Evolutionary conservation across 1,284 basidiomycete genomes (phyloP).

Genomic region (Boletus semigastroideus): DNA sequence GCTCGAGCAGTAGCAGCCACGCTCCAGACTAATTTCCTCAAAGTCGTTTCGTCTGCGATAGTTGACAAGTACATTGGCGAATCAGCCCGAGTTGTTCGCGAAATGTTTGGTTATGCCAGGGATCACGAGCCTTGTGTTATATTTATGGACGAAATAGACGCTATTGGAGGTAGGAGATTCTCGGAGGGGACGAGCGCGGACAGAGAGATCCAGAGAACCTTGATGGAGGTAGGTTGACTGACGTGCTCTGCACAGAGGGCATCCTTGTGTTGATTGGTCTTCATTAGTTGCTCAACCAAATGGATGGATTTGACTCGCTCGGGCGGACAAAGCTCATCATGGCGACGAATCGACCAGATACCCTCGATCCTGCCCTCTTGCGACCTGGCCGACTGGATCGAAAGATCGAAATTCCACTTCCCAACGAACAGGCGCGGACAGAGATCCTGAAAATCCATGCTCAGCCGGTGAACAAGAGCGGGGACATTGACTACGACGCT

Average conservation of each 20-base stretch:
- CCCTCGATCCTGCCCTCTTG: slow-evolving; percentile 94
- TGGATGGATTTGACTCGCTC: slow-evolving; percentile 99
- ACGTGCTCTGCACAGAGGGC: background rate
- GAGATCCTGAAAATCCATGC: slow-evolving; percentile 99
- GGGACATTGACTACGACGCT: slow-evolving; percentile 95
- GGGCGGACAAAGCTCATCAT: slow-evolving; percentile 98
- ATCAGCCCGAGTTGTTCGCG: slow-evolving; percentile 89
- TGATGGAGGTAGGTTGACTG: slow-evolving; percentile 82
- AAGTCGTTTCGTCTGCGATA: slow-evolving; percentile 98
- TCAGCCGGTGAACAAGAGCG: slow-evolving; percentile 91
- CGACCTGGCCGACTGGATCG: slow-evolving; percentile 95
- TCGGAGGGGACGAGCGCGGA: slow-evolving; percentile 98
- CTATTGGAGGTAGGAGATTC: slow-evolving; percentile 94
- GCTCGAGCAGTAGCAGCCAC: slow-evolving; percentile 97
- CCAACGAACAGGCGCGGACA: slow-evolving; percentile 93
- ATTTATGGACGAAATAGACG: slow-evolving; percentile 99
- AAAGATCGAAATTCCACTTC: slow-evolving; percentile 97
- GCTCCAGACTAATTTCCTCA: slow-evolving; percentile 95
- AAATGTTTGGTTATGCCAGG: slow-evolving; percentile 98
- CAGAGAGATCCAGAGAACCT: slow-evolving; percentile 96
- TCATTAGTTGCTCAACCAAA: slow-evolving; percentile 91
- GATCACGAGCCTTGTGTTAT: slow-evolving; percentile 99
- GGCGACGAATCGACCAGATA: slow-evolving; percentile 97
- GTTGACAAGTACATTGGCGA: slow-evolving; percentile 99
- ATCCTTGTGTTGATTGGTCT: background rate